Base-by-base conservation (phyloP, 108 stramenopile species). In the Pseudonitzschia delicatissima region DNA sequence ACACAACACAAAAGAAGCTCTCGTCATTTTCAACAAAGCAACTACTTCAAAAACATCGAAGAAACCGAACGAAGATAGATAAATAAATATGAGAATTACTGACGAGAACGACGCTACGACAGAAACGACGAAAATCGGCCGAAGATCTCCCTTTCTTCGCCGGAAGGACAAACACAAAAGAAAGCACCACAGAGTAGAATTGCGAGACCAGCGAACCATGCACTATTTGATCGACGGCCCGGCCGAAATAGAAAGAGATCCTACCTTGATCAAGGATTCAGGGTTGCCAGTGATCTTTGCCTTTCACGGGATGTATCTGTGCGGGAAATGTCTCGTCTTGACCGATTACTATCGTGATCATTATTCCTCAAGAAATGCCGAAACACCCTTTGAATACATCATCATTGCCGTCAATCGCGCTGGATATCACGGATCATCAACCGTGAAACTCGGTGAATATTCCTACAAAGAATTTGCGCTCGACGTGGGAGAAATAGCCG, bases 251-350 rank as follows among this genome's bases (percentile, higher is more conserved):
- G 48, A 49, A 49, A 1, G n/a, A 1, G 21, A 49, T 49, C 48
- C 48, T 20, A 21, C 48, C 21, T 20, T 20, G n/a, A 49, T 49
- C 0, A 20, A 5, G 9, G 8, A 8, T 63, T 62, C 37, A 8
- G 37, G 37, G 37, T 20, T 49, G 8, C 71, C 64, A 27, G 37
- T 61, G 2, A 49, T 70, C 7, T 70, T 70, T 37, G 59, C 45
- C 33, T 70, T 70, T 23, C 69, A 70, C 31, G 69, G 57, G 23
- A 70, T 70, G 69, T 70, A 49, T 37, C 20, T 70, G 17, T 49
- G 47, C 28, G 69, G 69, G 8, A 35, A 49, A 29, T 29, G 27
- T 2, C 49, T 70, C 17, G 58, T 70, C 20, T 36, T 61, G 39
- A n/a, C 29, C 31, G 28, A 27, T 25, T 11, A 6, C 37, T 11